Conservation (phyloP, 768 basidiomycete species). For the Filobasidium wieringae region DNA sequence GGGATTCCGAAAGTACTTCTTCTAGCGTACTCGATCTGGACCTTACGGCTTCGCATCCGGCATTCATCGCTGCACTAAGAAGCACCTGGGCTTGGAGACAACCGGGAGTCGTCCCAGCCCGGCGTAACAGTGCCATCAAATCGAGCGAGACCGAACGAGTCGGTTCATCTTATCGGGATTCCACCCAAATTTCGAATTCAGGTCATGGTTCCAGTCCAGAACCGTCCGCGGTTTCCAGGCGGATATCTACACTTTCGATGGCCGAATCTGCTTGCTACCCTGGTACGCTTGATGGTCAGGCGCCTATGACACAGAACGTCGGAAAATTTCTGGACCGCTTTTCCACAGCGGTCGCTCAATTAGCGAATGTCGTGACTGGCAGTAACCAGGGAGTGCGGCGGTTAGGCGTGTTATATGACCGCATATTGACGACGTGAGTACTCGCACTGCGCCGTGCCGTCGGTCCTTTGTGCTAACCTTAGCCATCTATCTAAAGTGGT, state of each 20-base stretch:
- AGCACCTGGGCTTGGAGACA: conserved; percentile 38
- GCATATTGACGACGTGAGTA: conserved; percentile 38
- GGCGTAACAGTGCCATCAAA: background rate
- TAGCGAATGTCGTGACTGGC: conserved; percentile 32
- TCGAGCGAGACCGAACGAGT: background rate
- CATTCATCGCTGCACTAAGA: conserved; percentile 37
- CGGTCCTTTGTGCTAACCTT: too few species aligned
- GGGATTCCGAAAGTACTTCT: conserved; percentile 13
- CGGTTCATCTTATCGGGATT: background rate
- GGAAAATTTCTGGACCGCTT: conserved; percentile 37
- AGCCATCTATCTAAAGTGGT: background rate
- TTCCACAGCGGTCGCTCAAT: conserved; percentile 20
- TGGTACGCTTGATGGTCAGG: background rate
- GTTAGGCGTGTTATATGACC: conserved; percentile 39
- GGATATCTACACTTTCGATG: conserved; percentile 18
- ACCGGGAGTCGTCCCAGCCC: conserved; percentile 10
- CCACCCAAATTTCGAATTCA: background rate
- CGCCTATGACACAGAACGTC: conserved; percentile 15
- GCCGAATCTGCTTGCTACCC: conserved; percentile 16
- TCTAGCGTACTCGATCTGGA: conserved; percentile 37
- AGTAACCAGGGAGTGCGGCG: conserved; percentile 22
- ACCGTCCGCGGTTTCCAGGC: background rate
- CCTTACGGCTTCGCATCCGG: conserved; percentile 34
- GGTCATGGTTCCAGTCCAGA: background rate
- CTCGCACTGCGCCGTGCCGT: background rate